Base-by-base conservation (phyloP, 2,329 filamentous ascomycete species). In the Xylariaceae sp. region DNA sequence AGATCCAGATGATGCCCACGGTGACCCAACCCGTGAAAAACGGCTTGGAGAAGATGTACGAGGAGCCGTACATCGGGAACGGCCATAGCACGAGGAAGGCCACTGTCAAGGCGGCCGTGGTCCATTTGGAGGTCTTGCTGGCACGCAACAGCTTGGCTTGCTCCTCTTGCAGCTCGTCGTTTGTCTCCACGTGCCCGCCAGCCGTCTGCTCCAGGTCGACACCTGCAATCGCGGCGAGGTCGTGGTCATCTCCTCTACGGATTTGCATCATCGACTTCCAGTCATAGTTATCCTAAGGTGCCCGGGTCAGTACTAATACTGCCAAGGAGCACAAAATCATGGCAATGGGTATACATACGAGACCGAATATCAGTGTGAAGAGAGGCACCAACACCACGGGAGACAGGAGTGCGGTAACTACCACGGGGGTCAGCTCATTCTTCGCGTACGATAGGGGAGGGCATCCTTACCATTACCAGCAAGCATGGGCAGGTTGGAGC, bases 401-500 rank as follows among this genome's bases (percentile, higher is more conserved):
- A 0, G 84, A 83, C 6, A 94, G 77, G 1, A 95, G 73, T 0
- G 88, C 86, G 1, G 82, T 79, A 3, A 94, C 85, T 50, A 34
- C 12, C 3, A 24, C 3, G 31, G 26, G 5, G 2, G 41, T 50
- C 24, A 50, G n/a, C n/a, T n/a, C n/a, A n/a, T n/a, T n/a, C n/a
- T n/a, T n/a, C n/a, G n/a, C n/a, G n/a, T n/a, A n/a, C n/a, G n/a
- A n/a, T n/a, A n/a, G n/a, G n/a, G n/a, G n/a, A n/a, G n/a, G n/a
- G n/a, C n/a, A n/a, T 11, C 9, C 38, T 30, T 46, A 50, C 47
- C 40, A 50, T 94, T 94, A 21, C 88, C 88, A 1, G 84, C 88
- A 15, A 94, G 67, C 87, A 94, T 94, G 9, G 88, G 85, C 47
- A 85, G 77, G 63, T 94, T 94, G n/a, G 80, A 76, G 2, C 89